Evolutionary conservation across 495 filamentous ascomycete genomes (phyloP).

Genomic region (Penicillium longicatenatum): DNA sequence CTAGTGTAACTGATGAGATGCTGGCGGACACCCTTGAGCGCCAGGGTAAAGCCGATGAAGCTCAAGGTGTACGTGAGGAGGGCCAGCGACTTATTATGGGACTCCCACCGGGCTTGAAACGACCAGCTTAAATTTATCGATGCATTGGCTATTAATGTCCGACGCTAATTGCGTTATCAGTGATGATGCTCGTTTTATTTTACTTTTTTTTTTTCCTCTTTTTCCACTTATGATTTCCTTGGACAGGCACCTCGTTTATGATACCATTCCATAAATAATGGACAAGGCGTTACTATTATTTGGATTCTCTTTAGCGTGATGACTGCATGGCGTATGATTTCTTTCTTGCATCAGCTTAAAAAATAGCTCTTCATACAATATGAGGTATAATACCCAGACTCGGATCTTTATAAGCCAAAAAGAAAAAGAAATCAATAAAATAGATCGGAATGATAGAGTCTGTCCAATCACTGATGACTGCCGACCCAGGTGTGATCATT

Average conservation of each 20-base stretch:
- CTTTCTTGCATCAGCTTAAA: not conserved
- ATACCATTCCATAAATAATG: slow-evolving; percentile 35
- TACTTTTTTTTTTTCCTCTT: too few relatives aligned
- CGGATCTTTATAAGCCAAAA: too few relatives aligned
- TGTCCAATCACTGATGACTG: not conserved
- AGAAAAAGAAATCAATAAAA: not conserved
- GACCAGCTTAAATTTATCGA: slow-evolving; percentile 18
- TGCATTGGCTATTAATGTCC: slow-evolving; percentile 7
- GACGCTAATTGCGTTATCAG: not conserved
- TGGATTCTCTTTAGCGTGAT: slow-evolving; percentile 3
- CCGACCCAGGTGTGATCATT: not conserved
- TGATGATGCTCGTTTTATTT: slow-evolving; percentile 19
- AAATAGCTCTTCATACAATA: not conserved
- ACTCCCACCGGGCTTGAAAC: slow-evolving; percentile 46
- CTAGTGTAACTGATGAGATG: slow-evolving; percentile 79
- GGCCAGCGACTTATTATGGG: slow-evolving; percentile 45
- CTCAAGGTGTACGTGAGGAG: slow-evolving; percentile 46
- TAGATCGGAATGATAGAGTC: not conserved
- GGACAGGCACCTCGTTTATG: slow-evolving; percentile 23
- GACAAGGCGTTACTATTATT: slow-evolving; percentile 21
- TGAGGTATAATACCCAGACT: not conserved
- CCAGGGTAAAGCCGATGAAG: slow-evolving; percentile 68
- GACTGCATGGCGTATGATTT: not conserved
- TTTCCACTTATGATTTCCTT: slow-evolving; percentile 2
- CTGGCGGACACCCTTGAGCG: slow-evolving; percentile 72